Evolutionary conservation across 805 yeast species (phyloP).

Genomic region (Schwanniomyces sp.): DNA sequence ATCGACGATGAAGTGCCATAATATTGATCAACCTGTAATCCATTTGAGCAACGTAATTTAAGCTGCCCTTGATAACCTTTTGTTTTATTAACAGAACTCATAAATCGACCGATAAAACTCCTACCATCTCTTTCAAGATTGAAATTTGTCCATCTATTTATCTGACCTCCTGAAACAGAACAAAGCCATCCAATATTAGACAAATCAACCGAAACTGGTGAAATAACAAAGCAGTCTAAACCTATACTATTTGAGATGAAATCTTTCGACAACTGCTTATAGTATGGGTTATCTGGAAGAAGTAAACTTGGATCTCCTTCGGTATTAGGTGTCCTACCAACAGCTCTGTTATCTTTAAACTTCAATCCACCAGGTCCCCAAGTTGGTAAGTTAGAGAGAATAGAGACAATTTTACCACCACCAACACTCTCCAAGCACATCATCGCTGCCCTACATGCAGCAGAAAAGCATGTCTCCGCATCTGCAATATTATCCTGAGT

Average conservation of each 20-base stretch:
- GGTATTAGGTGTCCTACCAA: slow-evolving; percentile 41
- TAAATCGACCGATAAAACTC: slow-evolving; percentile 59
- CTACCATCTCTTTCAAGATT: slow-evolving; percentile 68
- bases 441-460: slow-evolving; percentile 71
- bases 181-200: slow-evolving; percentile 68
- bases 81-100: slow-evolving; percentile 48
- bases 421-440: slow-evolving; percentile 62
- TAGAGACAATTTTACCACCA: slow-evolving; percentile 79
- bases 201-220: slow-evolving; percentile 66
- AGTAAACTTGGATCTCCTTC: slow-evolving; percentile 51
- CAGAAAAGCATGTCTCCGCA: slow-evolving; percentile 73
- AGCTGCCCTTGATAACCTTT: slow-evolving; percentile 79
- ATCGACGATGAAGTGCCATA: slow-evolving; percentile 51
- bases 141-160: slow-evolving; percentile 67
- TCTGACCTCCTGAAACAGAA: slow-evolving; percentile 70
- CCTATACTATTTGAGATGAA: slow-evolving; percentile 63
- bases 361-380: slow-evolving; percentile 75
- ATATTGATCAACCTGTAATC: slow-evolving; percentile 76
- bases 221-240: slow-evolving; percentile 70
- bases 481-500: slow-evolving; percentile 36
- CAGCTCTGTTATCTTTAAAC: slow-evolving; percentile 39
- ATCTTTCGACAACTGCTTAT: slow-evolving; percentile 57
- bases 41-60: slow-evolving; percentile 84
- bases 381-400: slow-evolving; percentile 70
- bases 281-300: slow-evolving; percentile 61